These are phyloP conservation scores for Albizia julibrissin DNA, from an alignment of 306 rosid species.

Conservation along the genomic window DNA sequence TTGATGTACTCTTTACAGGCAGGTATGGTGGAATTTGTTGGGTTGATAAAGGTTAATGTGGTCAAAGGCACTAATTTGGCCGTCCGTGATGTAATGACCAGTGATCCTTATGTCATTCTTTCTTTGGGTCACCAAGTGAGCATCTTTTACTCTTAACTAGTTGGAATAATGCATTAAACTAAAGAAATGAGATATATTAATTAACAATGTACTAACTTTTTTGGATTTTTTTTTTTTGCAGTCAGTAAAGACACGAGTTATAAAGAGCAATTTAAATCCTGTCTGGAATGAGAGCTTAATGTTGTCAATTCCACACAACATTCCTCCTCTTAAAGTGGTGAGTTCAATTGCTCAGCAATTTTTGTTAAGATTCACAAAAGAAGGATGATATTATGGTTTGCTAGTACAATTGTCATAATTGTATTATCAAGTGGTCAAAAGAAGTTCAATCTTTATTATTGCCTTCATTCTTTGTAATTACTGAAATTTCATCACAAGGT, in stretches of 20 bases:
- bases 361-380: conserved; percentile 10
- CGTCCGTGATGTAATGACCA: conserved; percentile 76
- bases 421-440: background rate
- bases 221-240: conserved; percentile 45
- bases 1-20: conserved; percentile 68
- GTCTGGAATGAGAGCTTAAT: conserved; percentile 93
- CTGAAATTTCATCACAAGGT: background rate
- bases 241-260: conserved; percentile 91
- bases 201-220: background rate
- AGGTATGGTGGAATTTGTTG: conserved; percentile 96
- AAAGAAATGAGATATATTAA: conserved; percentile 6
- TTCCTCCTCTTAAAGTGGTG: conserved; percentile 95
- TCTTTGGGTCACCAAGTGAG: conserved; percentile 91
- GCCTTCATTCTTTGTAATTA: background rate
- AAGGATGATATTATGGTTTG: background rate
- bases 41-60: conserved; percentile 89
- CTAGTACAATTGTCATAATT: background rate
- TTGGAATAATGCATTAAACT: background rate
- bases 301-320: conserved; percentile 84
- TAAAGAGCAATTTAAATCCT: conserved; percentile 86
- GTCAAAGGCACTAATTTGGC: conserved; percentile 87
- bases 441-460: background rate
- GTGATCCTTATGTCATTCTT: conserved; percentile 94
- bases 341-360: conserved; percentile 21
- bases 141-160: conserved; percentile 30